Base-by-base conservation (phyloP, 768 basidiomycete species). In the Naganishia kalamii region DNA sequence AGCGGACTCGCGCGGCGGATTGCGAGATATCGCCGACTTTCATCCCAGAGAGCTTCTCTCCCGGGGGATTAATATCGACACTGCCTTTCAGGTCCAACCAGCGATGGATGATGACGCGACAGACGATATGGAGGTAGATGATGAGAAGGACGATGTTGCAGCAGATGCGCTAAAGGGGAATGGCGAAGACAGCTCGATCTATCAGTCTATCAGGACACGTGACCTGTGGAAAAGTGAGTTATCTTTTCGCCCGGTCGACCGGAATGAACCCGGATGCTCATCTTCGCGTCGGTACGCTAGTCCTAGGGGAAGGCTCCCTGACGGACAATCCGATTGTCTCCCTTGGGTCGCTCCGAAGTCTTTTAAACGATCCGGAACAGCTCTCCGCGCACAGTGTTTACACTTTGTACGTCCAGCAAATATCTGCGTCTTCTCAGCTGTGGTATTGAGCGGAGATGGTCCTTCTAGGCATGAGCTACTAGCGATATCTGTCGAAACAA, bases 301-400 rank as follows among this genome's bases (percentile, higher is more conserved):
- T 23, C 17, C 21, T 57, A 10, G 33, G 54, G 23, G 12, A 57
- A 5, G 35, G 19, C 4, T 1, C 23, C 19, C 4, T 4, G 8
- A 33, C 21, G 23, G 54, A 13, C 12, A 25, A 37, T 15, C 33
- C 54, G 1, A 3, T 57, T 15, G 33, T 57, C n/a, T 32, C 29
- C 4, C 54, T 57, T 11, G 37, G 35, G 2, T 37, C 33, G 12
- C 54, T 57, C 13, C 54, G 54, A 2, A 27, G 10, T 25, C 37
- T 57, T 23, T 27, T 57, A 23, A 57, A 57, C 35, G 54, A 57
- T 25, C 35, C n/a, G 5, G 54, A 57, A 57, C 37, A 57, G 35
- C 33, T 57, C 8, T 35, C 54, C 11, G 27, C 35, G 4, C n/a
- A 33, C 21, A 35, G 35, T 1, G 23, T 57, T n/a, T 57, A 37